Percentiles rank a stretch among this genome's conserved stretches.
Conservation (phyloP, 345 rosid species). For the Lagerstroemia speciosa region DNA sequence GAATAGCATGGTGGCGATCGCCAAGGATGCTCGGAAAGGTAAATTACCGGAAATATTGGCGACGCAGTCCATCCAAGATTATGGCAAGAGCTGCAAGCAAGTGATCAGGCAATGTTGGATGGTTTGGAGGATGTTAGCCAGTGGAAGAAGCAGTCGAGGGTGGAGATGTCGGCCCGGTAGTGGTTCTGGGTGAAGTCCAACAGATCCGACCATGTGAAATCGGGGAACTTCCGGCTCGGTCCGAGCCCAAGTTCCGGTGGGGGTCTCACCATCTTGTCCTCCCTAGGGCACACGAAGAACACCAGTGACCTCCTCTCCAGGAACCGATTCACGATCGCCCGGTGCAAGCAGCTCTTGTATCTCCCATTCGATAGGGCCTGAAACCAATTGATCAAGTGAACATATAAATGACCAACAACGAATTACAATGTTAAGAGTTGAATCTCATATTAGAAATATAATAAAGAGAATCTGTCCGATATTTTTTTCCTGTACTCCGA, state of each 20-base stretch:
- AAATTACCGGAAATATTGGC: too few relatives aligned
- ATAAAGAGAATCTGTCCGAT: too few relatives aligned
- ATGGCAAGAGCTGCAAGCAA: background rate
- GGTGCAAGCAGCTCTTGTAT: constrained; percentile 65
- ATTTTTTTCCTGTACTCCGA: too few relatives aligned
- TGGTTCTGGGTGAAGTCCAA: constrained; percentile 45
- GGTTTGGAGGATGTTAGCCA: constrained; percentile 19
- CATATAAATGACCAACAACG: too few relatives aligned
- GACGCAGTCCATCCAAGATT: too few relatives aligned
- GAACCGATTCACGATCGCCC: constrained; percentile 56
- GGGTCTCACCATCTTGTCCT: constrained; percentile 55
- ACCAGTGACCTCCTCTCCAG: constrained; percentile 48
- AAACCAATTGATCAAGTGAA: background rate
- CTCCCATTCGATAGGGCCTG: constrained; percentile 54
- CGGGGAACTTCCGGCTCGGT: constrained; percentile 44
- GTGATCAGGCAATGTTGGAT: background rate
- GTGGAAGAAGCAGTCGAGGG: constrained; percentile 31
- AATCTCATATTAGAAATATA: too few relatives aligned
- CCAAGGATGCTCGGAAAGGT: too few relatives aligned
- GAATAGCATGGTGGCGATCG: too few relatives aligned
- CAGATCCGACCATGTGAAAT: constrained; percentile 69
- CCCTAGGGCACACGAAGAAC: constrained; percentile 50
- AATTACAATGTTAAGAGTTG: too few relatives aligned
- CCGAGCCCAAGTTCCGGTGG: constrained; percentile 37
- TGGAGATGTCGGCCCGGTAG: constrained; percentile 32